Percentiles rank a stretch among this genome's conserved stretches.
Evolutionary conservation across 192 early-diverging fungal genomes (phyloP).

Genomic region (Coemansia sp.): DNA sequence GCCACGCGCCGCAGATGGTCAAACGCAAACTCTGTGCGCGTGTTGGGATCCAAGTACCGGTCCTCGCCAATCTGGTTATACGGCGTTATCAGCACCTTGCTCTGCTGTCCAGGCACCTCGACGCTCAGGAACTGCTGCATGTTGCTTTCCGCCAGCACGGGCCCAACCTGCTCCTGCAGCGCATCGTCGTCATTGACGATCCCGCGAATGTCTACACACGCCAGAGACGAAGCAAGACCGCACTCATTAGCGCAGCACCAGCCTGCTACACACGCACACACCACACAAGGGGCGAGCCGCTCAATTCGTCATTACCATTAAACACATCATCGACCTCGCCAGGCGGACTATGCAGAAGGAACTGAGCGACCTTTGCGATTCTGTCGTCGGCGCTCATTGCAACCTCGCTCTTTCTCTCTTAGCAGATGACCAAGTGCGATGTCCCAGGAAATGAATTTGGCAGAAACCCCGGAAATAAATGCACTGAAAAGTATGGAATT

Average conservation of each 20-base stretch:
- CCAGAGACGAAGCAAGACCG: too few relatives aligned
- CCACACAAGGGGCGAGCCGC: neutral
- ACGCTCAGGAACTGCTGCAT: slow-evolving; percentile 75
- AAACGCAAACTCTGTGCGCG: slow-evolving; percentile 64
- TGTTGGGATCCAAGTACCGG: slow-evolving; percentile 71
- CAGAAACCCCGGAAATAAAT: too few relatives aligned
- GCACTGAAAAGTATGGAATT: too few relatives aligned
- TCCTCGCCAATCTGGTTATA: slow-evolving; percentile 62
- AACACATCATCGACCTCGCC: slow-evolving; percentile 96
- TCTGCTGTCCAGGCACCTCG: slow-evolving; percentile 56
- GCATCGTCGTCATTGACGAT: slow-evolving; percentile 76
- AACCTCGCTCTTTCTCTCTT: too few relatives aligned
- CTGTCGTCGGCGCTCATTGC: slow-evolving; percentile 58
- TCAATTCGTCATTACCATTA: slow-evolving; percentile 63
- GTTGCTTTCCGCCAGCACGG: slow-evolving; percentile 77
- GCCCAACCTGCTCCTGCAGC: slow-evolving; percentile 62
- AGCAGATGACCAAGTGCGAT: neutral
- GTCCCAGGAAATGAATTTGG: too few relatives aligned
- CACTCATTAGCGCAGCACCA: too few relatives aligned
- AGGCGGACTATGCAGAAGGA: slow-evolving; percentile 86
- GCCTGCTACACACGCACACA: too few relatives aligned
- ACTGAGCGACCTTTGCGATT: slow-evolving; percentile 68
- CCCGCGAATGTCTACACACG: slow-evolving; percentile 77
- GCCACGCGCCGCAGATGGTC: slow-evolving; percentile 74
- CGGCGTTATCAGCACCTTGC: slow-evolving; percentile 72